Conservation (phyloP, 2,329 filamentous ascomycete genomes). For the Aspergillus amoenus region DNA sequence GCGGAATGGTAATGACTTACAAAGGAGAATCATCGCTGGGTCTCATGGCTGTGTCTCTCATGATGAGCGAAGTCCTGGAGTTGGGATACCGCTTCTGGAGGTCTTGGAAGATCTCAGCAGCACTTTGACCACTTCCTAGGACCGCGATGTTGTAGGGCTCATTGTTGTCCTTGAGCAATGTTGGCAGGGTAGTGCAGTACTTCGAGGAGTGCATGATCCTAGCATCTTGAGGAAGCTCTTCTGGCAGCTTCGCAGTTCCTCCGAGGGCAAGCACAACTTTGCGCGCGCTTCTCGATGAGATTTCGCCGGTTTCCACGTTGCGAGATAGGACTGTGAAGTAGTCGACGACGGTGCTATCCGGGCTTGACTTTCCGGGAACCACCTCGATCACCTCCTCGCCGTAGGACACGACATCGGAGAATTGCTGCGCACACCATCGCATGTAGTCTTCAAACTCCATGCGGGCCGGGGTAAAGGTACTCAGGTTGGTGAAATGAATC, state of each 20-base stretch:
- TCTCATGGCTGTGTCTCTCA: conserved; percentile 77
- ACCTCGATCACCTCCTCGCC: conserved; percentile 74
- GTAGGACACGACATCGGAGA: conserved; percentile 72
- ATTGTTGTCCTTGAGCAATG: conserved; percentile 38
- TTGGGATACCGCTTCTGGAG: conserved; percentile 80
- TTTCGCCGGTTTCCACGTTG: conserved; percentile 52
- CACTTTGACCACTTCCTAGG: conserved; percentile 85
- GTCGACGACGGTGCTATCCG: conserved; percentile 54
- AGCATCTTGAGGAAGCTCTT: conserved; percentile 65
- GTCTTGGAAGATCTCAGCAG: conserved; percentile 93
- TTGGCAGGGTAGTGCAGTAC: conserved; percentile 58
- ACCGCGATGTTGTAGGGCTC: conserved; percentile 72
- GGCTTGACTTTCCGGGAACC: conserved; percentile 55
- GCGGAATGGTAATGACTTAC: conserved; percentile 51
- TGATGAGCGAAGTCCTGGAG: conserved; percentile 72
- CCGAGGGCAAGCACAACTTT: conserved; percentile 65
- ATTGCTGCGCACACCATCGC: conserved; percentile 83
- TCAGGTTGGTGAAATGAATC: conserved; percentile 85
- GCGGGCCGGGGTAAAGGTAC: conserved; percentile 82
- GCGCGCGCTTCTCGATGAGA: conserved; percentile 41
- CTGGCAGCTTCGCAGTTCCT: conserved; percentile 69
- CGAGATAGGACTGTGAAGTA: conserved; percentile 68
- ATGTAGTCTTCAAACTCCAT: conserved; percentile 95
- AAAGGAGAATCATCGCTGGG: conserved; percentile 96
- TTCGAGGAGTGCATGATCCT: conserved; percentile 85